Evolutionary conservation across 495 filamentous ascomycete genomes (phyloP).

Genomic region (Daldinia childiae): DNA sequence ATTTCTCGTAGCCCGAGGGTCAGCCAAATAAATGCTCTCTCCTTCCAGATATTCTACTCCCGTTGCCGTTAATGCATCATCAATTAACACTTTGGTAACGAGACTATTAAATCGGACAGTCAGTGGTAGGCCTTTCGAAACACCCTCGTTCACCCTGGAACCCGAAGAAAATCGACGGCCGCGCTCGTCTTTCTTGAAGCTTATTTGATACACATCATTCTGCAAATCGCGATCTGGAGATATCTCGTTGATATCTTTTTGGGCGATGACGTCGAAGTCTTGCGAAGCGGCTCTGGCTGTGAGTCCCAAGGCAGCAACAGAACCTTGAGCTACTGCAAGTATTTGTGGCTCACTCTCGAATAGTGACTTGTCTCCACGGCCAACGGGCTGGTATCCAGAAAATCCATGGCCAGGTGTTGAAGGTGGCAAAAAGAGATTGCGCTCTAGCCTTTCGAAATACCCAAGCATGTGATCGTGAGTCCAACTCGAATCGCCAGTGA

Average conservation of each 20-base stretch:
- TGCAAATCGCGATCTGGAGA: not conserved
- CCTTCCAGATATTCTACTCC: not conserved
- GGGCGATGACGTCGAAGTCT: not conserved
- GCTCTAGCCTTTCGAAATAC: conserved; percentile 2
- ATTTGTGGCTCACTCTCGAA: conserved; percentile 14
- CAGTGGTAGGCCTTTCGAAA: not conserved
- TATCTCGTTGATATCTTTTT: not conserved
- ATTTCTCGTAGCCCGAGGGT: not conserved
- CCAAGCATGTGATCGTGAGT: not conserved
- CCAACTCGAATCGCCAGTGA: conserved; percentile 1
- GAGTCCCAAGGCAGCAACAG: not conserved
- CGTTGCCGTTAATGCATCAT: not conserved
- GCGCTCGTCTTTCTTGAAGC: not conserved
- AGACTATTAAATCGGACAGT: not conserved
- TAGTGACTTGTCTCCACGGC: conserved; percentile 1
- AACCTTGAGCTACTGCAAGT: conserved; percentile 8
- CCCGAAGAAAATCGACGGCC: not conserved
- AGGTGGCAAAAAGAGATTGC: conserved; percentile 5
- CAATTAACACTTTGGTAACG: not conserved
- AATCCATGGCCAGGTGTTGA: conserved; percentile 5
- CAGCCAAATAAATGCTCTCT: not conserved
- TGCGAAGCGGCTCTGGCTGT: not conserved
- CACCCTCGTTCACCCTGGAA: not conserved
- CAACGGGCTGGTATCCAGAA: conserved; percentile 5
- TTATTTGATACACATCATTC: not conserved